phyloP scores from a whole-genome alignment of 225 moss, liverwort and hornwort species.

The Pleurozium schreberi region DNA sequence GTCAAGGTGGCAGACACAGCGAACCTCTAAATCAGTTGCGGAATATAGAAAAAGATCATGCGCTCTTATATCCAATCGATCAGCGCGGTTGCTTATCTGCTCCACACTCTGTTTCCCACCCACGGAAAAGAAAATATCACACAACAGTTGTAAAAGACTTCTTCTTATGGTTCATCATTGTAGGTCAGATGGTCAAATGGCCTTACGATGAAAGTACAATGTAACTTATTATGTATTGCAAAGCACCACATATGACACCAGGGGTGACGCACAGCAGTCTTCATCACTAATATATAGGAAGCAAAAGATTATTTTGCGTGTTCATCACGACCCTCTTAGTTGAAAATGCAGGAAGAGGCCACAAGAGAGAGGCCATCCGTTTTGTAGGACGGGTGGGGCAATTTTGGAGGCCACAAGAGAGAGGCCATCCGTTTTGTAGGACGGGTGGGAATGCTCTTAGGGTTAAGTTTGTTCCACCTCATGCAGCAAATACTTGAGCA shows the following conservation, averaged over 20 bases:
- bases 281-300: neutral
- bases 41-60: conserved; percentile 89
- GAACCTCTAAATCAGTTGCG: conserved; percentile 97
- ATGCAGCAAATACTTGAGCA: too few species aligned
- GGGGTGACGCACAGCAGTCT: neutral
- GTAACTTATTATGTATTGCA: neutral
- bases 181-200: neutral
- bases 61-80: conserved; percentile 71
- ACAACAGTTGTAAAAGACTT: neutral
- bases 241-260: neutral
- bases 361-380: too few species aligned
- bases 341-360: neutral
- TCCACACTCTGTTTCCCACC: conserved; percentile 67
- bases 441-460: too few species aligned
- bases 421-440: too few species aligned
- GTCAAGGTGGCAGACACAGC: neutral
- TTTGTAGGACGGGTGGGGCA: too few species aligned
- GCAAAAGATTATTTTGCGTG: neutral
- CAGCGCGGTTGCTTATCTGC: conserved; percentile 95
- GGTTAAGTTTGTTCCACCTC: too few species aligned
- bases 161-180: neutral
- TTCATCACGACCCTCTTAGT: neutral
- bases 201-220: neutral
- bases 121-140: neutral
- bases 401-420: too few species aligned